Evolutionary conservation across 2,329 filamentous ascomycete species (phyloP).

Genomic region (Colletotrichum incanum): DNA sequence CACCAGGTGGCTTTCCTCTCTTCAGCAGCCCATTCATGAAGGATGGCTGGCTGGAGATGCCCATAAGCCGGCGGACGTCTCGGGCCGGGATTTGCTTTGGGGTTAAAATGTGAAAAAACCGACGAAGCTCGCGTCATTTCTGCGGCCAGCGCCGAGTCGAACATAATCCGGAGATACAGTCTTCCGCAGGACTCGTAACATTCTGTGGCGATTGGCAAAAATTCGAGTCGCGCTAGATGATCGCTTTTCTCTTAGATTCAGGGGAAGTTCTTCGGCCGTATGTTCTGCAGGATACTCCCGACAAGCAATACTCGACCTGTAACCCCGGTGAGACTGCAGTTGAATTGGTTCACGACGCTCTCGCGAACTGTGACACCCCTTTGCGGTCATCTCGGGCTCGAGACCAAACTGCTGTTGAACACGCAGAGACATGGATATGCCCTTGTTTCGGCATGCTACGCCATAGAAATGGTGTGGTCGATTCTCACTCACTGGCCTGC

Average conservation of each 20-base stretch:
- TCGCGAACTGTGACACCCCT: background rate
- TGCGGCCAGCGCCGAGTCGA: background rate
- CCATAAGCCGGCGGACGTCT: background rate
- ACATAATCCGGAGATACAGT: slow-evolving; percentile 1
- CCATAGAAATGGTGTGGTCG: slow-evolving; percentile 1
- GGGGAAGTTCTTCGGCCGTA: slow-evolving; percentile 11
- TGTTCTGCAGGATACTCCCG: slow-evolving; percentile 3
- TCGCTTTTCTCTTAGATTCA: background rate
- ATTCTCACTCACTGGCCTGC: background rate
- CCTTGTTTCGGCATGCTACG: slow-evolving; percentile 9
- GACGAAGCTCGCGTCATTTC: background rate
- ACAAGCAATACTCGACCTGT: slow-evolving; percentile 8
- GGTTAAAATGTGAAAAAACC: background rate
- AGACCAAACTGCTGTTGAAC: background rate
- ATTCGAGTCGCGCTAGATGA: slow-evolving; percentile 3
- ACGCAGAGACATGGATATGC: background rate
- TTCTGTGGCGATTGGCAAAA: slow-evolving; percentile 3
- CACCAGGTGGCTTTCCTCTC: background rate
- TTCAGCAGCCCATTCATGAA: background rate
- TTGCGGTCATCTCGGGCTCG: background rate
- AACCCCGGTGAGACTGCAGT: slow-evolving; percentile 8
- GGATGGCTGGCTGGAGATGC: background rate
- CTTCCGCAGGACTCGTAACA: background rate
- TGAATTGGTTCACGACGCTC: slow-evolving; percentile 2
- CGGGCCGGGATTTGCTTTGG: background rate